Evolutionary conservation across 495 filamentous ascomycete species (phyloP).

Genomic region (Aspergillus bridgeri): DNA sequence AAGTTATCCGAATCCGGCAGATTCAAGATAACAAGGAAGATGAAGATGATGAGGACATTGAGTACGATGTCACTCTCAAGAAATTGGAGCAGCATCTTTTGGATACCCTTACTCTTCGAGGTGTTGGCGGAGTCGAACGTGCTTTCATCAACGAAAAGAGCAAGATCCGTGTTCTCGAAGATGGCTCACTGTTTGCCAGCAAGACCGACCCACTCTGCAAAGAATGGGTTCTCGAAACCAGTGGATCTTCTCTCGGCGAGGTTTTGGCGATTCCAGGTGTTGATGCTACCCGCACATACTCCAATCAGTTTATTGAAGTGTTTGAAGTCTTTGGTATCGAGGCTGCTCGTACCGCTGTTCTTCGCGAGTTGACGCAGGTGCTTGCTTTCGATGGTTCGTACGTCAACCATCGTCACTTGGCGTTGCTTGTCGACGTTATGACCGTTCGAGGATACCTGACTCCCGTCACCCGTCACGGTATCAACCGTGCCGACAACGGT

Average conservation of each 20-base stretch:
- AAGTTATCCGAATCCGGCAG: conserved; percentile 89
- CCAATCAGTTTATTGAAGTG: conserved; percentile 92
- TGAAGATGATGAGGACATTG: conserved; percentile 73
- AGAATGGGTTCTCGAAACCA: conserved; percentile 95
- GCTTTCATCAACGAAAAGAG: conserved; percentile 87
- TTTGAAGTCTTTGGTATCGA: conserved; percentile 95
- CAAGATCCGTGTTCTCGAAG: conserved; percentile 55
- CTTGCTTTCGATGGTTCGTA: conserved; percentile 97
- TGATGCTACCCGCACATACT: conserved; percentile 82
- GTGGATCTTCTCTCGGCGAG: conserved; percentile 76
- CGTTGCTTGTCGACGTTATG: conserved; percentile 98
- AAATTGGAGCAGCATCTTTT: conserved; percentile 85
- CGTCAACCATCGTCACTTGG: conserved; percentile 96
- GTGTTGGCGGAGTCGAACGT: conserved; percentile 80
- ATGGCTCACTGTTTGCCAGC: conserved; percentile 65
- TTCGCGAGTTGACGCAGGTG: conserved; percentile 85
- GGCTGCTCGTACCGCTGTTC: conserved; percentile 77
- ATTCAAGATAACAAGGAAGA: conserved; percentile 68
- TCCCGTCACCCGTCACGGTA: conserved; percentile 95
- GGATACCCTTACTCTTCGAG: conserved; percentile 83
- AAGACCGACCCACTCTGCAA: conserved; percentile 71
- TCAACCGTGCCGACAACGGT: conserved; percentile 96
- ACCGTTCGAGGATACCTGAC: conserved; percentile 89
- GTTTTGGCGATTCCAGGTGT: conserved; percentile 86
- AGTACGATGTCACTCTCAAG: conserved; percentile 88